A percentile compares a stretch with the other conserved stretches of the same genome.
phyloP scores from a whole-genome alignment of 2,329 filamentous ascomycete species.

The Dendrostoma leiphaemia region DNA sequence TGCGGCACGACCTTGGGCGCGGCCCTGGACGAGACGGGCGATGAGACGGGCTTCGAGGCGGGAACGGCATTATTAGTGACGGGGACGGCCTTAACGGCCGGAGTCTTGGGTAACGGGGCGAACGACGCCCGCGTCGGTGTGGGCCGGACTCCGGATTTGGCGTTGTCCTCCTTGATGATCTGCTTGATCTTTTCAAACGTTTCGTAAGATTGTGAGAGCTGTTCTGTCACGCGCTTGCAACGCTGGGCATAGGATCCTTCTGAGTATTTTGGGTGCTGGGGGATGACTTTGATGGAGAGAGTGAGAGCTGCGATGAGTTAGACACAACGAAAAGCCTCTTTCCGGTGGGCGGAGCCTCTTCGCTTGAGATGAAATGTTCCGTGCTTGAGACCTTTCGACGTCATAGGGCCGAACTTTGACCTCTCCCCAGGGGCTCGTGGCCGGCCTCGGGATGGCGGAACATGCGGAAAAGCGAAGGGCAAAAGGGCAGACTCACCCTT shows the following conservation, averaged over 20 bases:
- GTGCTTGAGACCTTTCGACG: too few relatives aligned
- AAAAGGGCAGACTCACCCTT: slow-evolving; percentile 52
- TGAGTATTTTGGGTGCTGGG: slow-evolving; percentile 73
- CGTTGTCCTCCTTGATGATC: slow-evolving; percentile 62
- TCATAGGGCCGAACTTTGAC: too few relatives aligned
- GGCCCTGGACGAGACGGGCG: background rate
- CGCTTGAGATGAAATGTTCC: too few relatives aligned
- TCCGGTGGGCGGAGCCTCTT: too few relatives aligned
- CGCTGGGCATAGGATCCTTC: slow-evolving; percentile 49
- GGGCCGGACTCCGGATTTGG: slow-evolving; percentile 56
- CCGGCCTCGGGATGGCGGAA: too few relatives aligned
- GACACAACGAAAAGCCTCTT: background rate
- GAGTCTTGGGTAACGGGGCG: background rate
- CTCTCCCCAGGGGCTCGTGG: too few relatives aligned
- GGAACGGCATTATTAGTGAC: background rate
- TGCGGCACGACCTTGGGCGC: background rate
- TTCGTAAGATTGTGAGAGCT: slow-evolving; percentile 45
- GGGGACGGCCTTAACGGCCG: background rate
- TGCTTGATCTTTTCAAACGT: slow-evolving; percentile 58
- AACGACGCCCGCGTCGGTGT: slow-evolving; percentile 22
- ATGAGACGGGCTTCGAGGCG: background rate
- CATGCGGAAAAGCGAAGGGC: too few relatives aligned
- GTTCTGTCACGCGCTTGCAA: slow-evolving; percentile 49
- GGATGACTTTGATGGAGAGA: slow-evolving; percentile 74
- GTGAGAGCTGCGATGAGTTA: slow-evolving; percentile 52